Evolutionary conservation across 371 early-diverging fungal genomes (phyloP).

Genomic region (Saksenaea oblongispora): DNA sequence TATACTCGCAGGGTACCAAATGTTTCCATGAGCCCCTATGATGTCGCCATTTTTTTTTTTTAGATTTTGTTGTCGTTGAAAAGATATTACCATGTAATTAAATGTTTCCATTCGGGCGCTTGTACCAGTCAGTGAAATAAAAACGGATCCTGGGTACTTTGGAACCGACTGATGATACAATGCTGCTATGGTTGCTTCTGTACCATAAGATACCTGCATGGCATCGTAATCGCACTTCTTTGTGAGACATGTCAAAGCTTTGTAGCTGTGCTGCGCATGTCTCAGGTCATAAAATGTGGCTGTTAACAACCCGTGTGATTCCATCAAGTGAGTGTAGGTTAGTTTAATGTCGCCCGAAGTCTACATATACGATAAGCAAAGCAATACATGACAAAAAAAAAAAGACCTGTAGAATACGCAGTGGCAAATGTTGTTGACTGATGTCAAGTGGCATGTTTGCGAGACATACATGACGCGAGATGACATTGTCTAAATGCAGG

Average conservation of each 20-base stretch:
- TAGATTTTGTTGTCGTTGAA: neutral
- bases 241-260: neutral
- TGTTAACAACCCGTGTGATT: neutral
- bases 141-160: neutral
- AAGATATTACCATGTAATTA: conserved; percentile 9
- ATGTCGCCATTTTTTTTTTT: neutral
- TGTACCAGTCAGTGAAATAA: conserved; percentile 2
- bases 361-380: neutral
- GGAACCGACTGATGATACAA: neutral
- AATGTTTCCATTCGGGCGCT: neutral
- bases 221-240: neutral
- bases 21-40: conserved; percentile 5
- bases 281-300: conserved; percentile 12
- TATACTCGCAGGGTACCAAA: conserved; percentile 8
- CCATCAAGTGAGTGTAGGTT: conserved; percentile 7
- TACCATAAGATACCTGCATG: neutral
- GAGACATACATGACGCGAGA: neutral
- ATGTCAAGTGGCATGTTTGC: neutral
- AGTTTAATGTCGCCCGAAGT: conserved; percentile 7
- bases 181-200: neutral
- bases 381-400: neutral
- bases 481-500: neutral
- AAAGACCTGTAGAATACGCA: neutral
- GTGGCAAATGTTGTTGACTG: neutral
- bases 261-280: neutral